These are phyloP conservation scores for Herpetomonas samuelpessoai DNA, from an alignment of 208 protist genomes.

Conservation along the genomic window DNA sequence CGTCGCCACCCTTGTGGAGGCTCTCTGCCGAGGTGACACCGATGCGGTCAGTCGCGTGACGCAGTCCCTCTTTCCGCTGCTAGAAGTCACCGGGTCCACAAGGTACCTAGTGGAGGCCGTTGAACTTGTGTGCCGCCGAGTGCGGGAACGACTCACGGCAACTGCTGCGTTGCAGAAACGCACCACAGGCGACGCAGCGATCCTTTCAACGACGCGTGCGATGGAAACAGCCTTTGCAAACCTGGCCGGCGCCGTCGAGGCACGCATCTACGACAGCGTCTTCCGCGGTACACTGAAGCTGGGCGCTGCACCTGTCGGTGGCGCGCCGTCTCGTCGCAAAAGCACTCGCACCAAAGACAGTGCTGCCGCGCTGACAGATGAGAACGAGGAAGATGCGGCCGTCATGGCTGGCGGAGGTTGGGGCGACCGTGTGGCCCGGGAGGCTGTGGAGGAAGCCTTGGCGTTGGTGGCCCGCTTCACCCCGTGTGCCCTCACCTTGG, in stretches of 20 bases:
- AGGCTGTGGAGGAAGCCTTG: not conserved
- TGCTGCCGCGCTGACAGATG: too few species aligned
- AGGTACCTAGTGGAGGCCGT: conserved; percentile 36
- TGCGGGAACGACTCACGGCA: conserved; percentile 16
- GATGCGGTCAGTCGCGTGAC: conserved; percentile 18
- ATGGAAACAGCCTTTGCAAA: not conserved
- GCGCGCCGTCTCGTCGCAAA: too few species aligned
- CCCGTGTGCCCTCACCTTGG: conserved; percentile 23
- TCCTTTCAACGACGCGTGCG: not conserved
- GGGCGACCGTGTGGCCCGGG: not conserved
- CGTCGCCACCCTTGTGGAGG: conserved; percentile 30
- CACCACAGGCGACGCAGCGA: not conserved
- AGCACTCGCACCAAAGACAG: too few species aligned
- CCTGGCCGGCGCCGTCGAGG: not conserved
- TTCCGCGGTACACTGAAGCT: not conserved
- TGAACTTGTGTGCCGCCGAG: conserved; percentile 19
- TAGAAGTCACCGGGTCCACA: conserved; percentile 34
- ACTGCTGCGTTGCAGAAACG: not conserved
- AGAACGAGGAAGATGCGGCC: too few species aligned
- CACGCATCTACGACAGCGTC: not conserved
- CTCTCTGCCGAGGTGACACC: conserved; percentile 41
- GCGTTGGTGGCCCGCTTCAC: conserved; percentile 9
- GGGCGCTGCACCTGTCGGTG: too few species aligned
- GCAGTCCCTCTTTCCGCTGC: conserved; percentile 24
- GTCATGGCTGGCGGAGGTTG: too few species aligned